A percentile compares a stretch with the other conserved stretches of the same genome.
Conservation (phyloP, 345 rosid genomes). For the Citrus trifoliata region DNA sequence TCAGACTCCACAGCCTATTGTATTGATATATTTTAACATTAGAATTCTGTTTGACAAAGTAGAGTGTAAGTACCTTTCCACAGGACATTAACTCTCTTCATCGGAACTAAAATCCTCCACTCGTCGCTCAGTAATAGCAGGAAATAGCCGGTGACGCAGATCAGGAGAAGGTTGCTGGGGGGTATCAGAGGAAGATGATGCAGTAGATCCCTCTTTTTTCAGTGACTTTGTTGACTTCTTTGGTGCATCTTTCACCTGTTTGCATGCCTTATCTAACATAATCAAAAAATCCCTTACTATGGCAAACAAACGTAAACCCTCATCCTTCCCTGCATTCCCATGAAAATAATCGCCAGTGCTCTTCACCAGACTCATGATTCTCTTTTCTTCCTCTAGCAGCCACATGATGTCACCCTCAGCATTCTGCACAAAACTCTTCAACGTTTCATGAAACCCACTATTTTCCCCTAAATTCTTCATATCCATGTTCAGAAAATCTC, state of each 20-base stretch:
- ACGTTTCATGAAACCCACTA: conserved; percentile 65
- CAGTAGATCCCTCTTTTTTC: conserved; percentile 47
- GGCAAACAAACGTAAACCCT: conserved; percentile 74
- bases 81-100: conserved; percentile 35
- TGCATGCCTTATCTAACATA: conserved; percentile 81
- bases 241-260: conserved; percentile 64
- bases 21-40: not conserved
- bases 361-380: conserved; percentile 80
- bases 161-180: conserved; percentile 40
- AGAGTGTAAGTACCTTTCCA: conserved; percentile 7
- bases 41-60: not conserved
- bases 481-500: conserved; percentile 65
- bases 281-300: conserved; percentile 81
- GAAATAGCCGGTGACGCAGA: conserved; percentile 63
- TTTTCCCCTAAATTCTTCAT: conserved; percentile 67
- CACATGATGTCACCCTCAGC: conserved; percentile 62
- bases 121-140: conserved; percentile 67
- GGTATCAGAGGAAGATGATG: conserved; percentile 49
- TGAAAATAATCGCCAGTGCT: conserved; percentile 94
- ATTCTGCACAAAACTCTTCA: conserved; percentile 73
- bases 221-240: conserved; percentile 40
- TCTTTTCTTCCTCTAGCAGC: conserved; percentile 82
- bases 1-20: not conserved
- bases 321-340: conserved; percentile 90
- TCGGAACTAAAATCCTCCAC: conserved; percentile 51